Base-by-base conservation (phyloP, 768 basidiomycete species). In the Mycena galopus region DNA sequence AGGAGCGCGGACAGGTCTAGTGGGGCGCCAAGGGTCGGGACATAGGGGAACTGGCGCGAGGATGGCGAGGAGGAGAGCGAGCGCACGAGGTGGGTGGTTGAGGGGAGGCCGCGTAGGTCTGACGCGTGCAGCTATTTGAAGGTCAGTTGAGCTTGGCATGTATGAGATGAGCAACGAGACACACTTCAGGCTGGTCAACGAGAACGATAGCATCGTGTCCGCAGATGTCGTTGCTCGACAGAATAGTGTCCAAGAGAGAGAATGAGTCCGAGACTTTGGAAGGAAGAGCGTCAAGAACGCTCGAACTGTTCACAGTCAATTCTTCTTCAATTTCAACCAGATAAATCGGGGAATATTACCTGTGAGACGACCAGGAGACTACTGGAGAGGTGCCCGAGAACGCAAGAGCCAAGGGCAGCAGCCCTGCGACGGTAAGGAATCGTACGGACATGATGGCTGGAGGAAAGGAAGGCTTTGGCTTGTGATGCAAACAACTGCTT, bases 171-270 rank as follows among this genome's bases (percentile, higher is more conserved):
- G 29, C 69, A 2, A 53, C 39, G 51, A 39, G 65, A 23, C 14
- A 85, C 91, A 95, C 94, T 27, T 93, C 92, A 12, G 91, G 89
- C 62, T 95, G 94, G 73, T 93, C 87, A 50, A 94, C 83, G 12
- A 95, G 77, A 10, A 94, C 83, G 16, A 96, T 79, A 33, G 90
- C 90, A 77, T 93, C 92, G 71, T 90, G 87, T 21, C 83, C 82
- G 78, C 94, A 95, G 6, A 93, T 65, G 65, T 86, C 85, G 2
- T 84, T 84, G 44, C 81, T 79, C 17, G 79, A 79, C 9, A 89
- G 68, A 42, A 92, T 84, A 60, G 78, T 81, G 67, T 87, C 80
- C 19, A 91, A 77, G 12, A 91, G 78, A 50, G 84, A 75, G 39
- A 75, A 63, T 29, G 77, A 66, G 37, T 76, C 78, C 30, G 85